Base-by-base conservation (phyloP, 495 filamentous ascomycete species). In the Tuber magnatum region DNA sequence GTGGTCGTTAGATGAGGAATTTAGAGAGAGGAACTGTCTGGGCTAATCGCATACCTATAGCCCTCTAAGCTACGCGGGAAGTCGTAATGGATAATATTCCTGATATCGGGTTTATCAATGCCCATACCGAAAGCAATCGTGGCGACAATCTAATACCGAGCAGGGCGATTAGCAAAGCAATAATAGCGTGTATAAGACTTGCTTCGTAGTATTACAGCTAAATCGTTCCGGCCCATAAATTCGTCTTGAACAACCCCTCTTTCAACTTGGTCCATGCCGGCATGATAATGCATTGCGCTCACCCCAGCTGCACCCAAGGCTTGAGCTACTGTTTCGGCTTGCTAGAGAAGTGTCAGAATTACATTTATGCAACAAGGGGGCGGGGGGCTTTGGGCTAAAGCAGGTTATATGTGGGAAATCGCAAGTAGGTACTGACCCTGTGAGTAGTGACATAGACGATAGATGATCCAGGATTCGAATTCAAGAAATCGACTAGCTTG, bases 51-150 rank as follows among this genome's bases (percentile, higher is more conserved):
- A 69, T 51, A 76, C 75, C 75, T 77, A 72, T 89, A 90, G 35
- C 87, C 87, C 76, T 90, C 88, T 10, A 90, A 80, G 40, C 86
- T 86, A 56, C 84, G 85, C 0, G 88, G 85, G 10, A 89, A 82
- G 73, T 87, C 85, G 79, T 86, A 88, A 74, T 90, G 88, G 12
- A 89, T 81, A 43, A 90, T 82, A 72, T 88, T 89, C n/a, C 88
- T 83, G 68, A 90, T 89, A 71, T 88, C 83, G 0, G 87, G 51
- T 77, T 90, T 90, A 75, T 89, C 87, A 41, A 89, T 88, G 1
- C 87, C 88, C 87, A 89, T 89, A 24, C 88, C 88, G 51, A 90
- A 89, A 16, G 88, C 88, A 73, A 90, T 89, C 0, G 88, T 90
- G 24, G 87, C 88, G 10, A 88, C 87, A 42, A 89, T 87, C 77